A percentile compares a stretch with the other conserved stretches of the same genome.
Conservation (phyloP, 2,329 filamentous ascomycete genomes). For the Beauveria rudraprayagi region DNA sequence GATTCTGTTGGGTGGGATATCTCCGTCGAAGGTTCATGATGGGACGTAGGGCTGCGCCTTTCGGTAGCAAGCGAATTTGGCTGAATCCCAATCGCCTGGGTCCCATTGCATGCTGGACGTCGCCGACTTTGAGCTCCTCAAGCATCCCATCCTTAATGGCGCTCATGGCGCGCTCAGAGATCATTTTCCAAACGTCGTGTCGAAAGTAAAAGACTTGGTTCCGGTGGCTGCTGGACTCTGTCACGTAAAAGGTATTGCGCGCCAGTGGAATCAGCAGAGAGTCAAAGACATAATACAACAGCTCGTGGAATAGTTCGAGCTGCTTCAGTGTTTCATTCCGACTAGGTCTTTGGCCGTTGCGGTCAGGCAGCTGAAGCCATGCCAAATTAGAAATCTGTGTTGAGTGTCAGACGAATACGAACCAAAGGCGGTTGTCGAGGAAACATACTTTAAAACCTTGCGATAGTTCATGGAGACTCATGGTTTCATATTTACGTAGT, state of each 20-base stretch:
- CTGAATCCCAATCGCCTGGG: constrained; percentile 65
- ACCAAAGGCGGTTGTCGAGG: constrained; percentile 2
- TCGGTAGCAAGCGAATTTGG: constrained; percentile 74
- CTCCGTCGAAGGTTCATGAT: constrained; percentile 80
- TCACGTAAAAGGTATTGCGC: constrained; percentile 85
- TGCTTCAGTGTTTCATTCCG: constrained; percentile 68
- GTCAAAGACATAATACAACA: constrained; percentile 89
- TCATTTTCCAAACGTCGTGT: constrained; percentile 78
- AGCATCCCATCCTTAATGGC: constrained; percentile 66
- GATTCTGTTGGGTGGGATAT: constrained; percentile 46
- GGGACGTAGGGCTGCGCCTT: constrained; percentile 65
- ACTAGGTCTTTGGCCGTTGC: constrained; percentile 49
- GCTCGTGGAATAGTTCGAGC: constrained; percentile 69
- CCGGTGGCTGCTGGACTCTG: constrained; percentile 73
- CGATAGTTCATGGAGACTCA: constrained; percentile 69
- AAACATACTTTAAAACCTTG: constrained; percentile 63
- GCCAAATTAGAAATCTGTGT: constrained; percentile 54
- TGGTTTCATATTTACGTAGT: constrained; percentile 71
- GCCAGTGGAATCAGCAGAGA: constrained; percentile 83
- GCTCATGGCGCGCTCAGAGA: constrained; percentile 65
- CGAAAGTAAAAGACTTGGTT: constrained; percentile 88
- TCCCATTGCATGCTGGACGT: constrained; percentile 50
- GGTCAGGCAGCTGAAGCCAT: constrained; percentile 60
- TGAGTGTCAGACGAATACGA: background rate
- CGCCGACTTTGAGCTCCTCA: constrained; percentile 58